Evolutionary conservation across 108 stramenopile species (phyloP).

Genomic region (Nitzschia palea): DNA sequence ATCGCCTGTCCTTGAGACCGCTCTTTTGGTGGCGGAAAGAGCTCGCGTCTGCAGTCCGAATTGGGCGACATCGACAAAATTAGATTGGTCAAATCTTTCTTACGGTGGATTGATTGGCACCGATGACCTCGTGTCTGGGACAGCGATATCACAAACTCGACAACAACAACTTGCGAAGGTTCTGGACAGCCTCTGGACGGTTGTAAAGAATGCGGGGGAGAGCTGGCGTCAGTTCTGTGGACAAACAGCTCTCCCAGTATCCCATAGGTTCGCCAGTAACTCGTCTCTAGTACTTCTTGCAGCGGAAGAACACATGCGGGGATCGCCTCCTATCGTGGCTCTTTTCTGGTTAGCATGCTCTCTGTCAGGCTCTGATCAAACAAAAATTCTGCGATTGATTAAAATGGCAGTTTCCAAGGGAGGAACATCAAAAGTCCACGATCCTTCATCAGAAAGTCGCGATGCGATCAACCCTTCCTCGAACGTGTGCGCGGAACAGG

Average conservation of each 20-base stretch:
- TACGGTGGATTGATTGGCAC: conserved; percentile 65
- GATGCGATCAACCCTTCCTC: too few species aligned
- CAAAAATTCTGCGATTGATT: conserved; percentile 54
- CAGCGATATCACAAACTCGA: conserved; percentile 28
- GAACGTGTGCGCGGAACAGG: background rate
- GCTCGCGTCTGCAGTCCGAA: conserved; percentile 52
- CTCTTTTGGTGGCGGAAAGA: conserved; percentile 54
- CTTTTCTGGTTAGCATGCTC: conserved; percentile 70
- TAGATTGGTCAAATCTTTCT: conserved; percentile 41
- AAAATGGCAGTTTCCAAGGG: conserved; percentile 47
- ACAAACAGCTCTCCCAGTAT: conserved; percentile 40
- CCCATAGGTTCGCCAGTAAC: conserved; percentile 11
- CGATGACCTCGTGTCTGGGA: conserved; percentile 72
- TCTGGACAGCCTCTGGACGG: conserved; percentile 61
- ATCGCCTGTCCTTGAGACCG: conserved; percentile 34
- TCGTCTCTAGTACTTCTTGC: background rate
- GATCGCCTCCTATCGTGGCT: conserved; percentile 39
- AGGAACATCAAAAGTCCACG: too few species aligned
- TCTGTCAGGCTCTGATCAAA: conserved; percentile 55
- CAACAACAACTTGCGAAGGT: conserved; percentile 31
- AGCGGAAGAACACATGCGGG: background rate
- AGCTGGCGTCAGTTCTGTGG: conserved; percentile 82
- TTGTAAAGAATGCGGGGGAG: conserved; percentile 39
- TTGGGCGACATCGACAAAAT: conserved; percentile 42
- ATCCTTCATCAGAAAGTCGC: too few species aligned